Conservation (phyloP, 306 rosid genomes). For the Cucumis hystrix region DNA sequence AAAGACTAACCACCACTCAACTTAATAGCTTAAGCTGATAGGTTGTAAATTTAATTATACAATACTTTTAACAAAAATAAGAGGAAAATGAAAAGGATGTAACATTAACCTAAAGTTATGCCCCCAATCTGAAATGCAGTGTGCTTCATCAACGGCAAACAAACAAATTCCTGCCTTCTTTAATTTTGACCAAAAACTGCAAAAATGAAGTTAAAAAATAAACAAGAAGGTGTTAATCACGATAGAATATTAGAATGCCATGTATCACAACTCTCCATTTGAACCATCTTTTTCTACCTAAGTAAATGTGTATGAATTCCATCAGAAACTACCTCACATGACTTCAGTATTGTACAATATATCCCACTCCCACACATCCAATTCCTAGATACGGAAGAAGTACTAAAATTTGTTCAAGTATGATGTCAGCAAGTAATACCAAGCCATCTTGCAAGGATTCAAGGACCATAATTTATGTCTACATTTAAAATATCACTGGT, state of each 20-base stretch:
- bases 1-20: background rate
- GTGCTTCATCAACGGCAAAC: slow-evolving; percentile 91
- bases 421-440: background rate
- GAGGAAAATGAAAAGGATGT: background rate
- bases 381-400: background rate
- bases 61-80: background rate
- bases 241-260: background rate
- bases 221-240: background rate
- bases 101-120: slow-evolving; percentile 55
- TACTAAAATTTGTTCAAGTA: background rate
- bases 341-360: background rate
- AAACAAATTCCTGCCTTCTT: slow-evolving; percentile 61
- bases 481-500: background rate
- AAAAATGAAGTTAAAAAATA: slow-evolving; percentile 7
- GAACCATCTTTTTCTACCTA: background rate
- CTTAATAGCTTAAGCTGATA: too few species aligned
- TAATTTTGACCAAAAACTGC: slow-evolving; percentile 90
- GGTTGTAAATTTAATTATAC: too few species aligned
- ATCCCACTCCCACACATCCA: background rate
- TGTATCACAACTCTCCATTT: background rate
- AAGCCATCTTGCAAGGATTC: background rate
- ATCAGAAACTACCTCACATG: background rate
- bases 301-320: background rate
- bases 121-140: slow-evolving; percentile 96
- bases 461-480: background rate